A percentile compares a stretch with the other conserved stretches of the same genome.
These are phyloP conservation scores for Globomyces pollinis-pini DNA, from an alignment of 192 early-diverging fungal genomes.

Conservation along the genomic window DNA sequence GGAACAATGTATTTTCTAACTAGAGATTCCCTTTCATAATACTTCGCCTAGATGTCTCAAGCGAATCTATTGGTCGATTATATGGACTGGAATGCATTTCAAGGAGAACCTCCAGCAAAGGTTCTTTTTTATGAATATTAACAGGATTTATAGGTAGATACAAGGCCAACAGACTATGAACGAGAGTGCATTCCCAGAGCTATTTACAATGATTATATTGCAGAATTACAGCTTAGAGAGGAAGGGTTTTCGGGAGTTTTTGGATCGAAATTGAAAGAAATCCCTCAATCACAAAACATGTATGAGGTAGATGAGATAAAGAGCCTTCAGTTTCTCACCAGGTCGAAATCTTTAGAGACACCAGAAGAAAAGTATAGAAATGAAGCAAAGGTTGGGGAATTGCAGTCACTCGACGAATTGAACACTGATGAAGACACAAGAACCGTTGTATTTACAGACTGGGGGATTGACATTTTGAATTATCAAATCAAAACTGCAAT, in stretches of 20 bases:
- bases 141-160: conserved; percentile 6
- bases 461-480: conserved; percentile 42
- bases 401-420: background rate
- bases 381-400: background rate
- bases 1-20: too few relatives aligned
- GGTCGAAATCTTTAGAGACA: background rate
- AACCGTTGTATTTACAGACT: conserved; percentile 43
- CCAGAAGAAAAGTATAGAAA: background rate
- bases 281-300: background rate
- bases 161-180: conserved; percentile 33
- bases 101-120: background rate
- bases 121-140: conserved; percentile 2
- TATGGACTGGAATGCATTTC: background rate
- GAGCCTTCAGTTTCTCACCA: background rate
- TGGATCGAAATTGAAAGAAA: background rate
- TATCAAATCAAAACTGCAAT: conserved; percentile 13
- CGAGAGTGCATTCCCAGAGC: conserved; percentile 37
- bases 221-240: conserved; percentile 33
- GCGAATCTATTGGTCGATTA: background rate
- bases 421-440: conserved; percentile 14
- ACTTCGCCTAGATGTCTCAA: background rate
- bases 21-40: too few relatives aligned
- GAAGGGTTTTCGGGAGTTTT: conserved; percentile 28
- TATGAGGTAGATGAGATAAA: background rate
- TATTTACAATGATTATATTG: conserved; percentile 34